Percentiles rank a stretch among this genome's conserved stretches.
These are phyloP conservation scores for Ascochyta clinopodiicola DNA, from an alignment of 2,329 filamentous ascomycete genomes.

Conservation along the genomic window DNA sequence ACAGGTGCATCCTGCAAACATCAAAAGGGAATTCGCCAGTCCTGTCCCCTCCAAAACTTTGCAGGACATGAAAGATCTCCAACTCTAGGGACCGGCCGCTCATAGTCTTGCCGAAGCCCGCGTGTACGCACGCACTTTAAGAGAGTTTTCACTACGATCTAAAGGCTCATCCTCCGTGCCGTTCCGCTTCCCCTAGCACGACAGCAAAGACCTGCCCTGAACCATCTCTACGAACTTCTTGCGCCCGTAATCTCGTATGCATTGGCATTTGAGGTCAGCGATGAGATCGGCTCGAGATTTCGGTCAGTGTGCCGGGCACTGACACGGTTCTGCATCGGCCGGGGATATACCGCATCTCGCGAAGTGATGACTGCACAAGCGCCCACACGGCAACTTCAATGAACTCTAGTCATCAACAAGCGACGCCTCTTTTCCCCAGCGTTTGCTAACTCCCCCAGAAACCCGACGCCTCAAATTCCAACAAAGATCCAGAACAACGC, in stretches of 20 bases:
- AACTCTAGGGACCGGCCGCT: not conserved
- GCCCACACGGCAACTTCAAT: not conserved
- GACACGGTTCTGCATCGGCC: not conserved
- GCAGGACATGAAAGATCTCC: no score
- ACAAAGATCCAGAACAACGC: not conserved
- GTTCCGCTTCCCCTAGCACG: conserved; percentile 7
- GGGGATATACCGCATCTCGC: not conserved
- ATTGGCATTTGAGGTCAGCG: not conserved
- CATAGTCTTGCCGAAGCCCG: conserved; percentile 1
- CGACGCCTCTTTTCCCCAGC: not conserved
- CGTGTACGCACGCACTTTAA: not conserved
- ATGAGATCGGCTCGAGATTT: not conserved
- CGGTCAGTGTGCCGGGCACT: not conserved
- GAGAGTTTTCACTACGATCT: not conserved
- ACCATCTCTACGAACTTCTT: not conserved
- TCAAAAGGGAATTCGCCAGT: no score
- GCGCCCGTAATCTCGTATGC: not conserved
- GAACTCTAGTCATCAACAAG: not conserved
- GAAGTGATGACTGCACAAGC: not conserved
- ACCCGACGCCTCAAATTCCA: not conserved
- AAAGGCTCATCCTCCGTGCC: conserved; percentile 3
- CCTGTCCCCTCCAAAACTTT: no score
- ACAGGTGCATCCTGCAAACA: no score
- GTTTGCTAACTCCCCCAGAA: not conserved
- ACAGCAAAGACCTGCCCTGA: not conserved